Percentiles rank a stretch among this genome's conserved stretches.
Conservation (phyloP, 331 rosid species). For the Malus hybrid region DNA sequence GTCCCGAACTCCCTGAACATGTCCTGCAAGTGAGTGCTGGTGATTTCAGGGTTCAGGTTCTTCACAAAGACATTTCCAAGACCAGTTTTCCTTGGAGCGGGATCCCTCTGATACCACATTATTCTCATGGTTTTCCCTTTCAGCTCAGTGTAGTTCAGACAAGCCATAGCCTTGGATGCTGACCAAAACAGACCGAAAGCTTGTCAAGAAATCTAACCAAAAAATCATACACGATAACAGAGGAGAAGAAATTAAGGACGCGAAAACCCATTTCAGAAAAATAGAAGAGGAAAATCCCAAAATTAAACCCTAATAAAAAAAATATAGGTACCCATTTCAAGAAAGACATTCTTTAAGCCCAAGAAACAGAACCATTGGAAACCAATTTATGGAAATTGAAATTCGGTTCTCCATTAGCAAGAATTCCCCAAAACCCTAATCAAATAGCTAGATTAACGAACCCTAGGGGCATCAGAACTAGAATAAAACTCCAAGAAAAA, state of each 20-base stretch:
- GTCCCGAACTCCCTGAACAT: slow-evolving; percentile 6
- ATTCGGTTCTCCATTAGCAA: background rate
- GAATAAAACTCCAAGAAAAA: background rate
- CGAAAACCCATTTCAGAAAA: background rate
- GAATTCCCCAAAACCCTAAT: background rate
- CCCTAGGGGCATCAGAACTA: background rate
- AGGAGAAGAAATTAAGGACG: background rate
- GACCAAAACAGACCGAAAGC: background rate
- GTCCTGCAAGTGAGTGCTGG: background rate
- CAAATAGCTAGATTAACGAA: background rate
- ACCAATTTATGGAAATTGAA: background rate
- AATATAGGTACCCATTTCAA: no score
- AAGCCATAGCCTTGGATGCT: slow-evolving; percentile 15
- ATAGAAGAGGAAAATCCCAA: background rate
- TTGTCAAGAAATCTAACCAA: background rate
- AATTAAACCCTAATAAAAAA: background rate
- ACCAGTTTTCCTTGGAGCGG: background rate
- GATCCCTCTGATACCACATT: slow-evolving; percentile 13
- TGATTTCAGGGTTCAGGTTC: slow-evolving; percentile 10
- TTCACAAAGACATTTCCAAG: slow-evolving; percentile 14
- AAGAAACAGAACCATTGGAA: background rate
- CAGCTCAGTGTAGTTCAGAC: slow-evolving; percentile 6
- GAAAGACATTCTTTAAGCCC: background rate
- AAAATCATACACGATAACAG: background rate
- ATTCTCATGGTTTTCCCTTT: slow-evolving; percentile 18